These are phyloP conservation scores for Takakia lepidozioides DNA, from an alignment of 225 moss, liverwort and hornwort genomes.

Conservation along the genomic window DNA sequence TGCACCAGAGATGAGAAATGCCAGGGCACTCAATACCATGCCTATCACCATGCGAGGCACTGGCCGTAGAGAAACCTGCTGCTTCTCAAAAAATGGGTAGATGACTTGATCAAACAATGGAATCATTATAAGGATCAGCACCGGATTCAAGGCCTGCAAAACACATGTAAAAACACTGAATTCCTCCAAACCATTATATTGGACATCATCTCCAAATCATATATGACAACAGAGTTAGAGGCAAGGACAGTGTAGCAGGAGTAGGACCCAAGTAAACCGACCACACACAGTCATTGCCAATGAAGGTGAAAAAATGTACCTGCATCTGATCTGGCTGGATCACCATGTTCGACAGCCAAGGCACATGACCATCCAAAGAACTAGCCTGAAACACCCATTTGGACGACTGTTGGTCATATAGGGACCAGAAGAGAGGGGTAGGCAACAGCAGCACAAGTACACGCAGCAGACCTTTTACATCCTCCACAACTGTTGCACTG, in stretches of 20 bases:
- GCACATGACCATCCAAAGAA: slow-evolving; percentile 40
- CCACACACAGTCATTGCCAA: neutral
- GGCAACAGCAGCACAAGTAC: slow-evolving; percentile 75
- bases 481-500: slow-evolving; percentile 51
- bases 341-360: slow-evolving; percentile 56
- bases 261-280: neutral
- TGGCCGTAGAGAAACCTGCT: slow-evolving; percentile 47
- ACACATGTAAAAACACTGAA: too few species aligned
- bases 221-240: too few species aligned
- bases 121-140: slow-evolving; percentile 75
- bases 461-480: slow-evolving; percentile 71
- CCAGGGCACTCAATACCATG: slow-evolving; percentile 50
- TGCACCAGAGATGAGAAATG: slow-evolving; percentile 70
- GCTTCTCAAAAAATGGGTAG: slow-evolving; percentile 75
- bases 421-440: slow-evolving; percentile 81
- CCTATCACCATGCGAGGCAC: slow-evolving; percentile 80
- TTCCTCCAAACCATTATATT: too few species aligned
- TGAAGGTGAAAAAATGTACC: slow-evolving; percentile 15
- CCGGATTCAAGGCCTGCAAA: slow-evolving; percentile 77
- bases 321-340: slow-evolving; percentile 97
- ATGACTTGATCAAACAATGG: slow-evolving; percentile 76
- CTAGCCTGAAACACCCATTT: slow-evolving; percentile 97
- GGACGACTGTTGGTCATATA: slow-evolving; percentile 86
- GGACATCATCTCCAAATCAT: too few species aligned
- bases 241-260: neutral